Evolutionary conservation across 169 alveolate genomes (phyloP).

Genomic region (Eimeria sp.): DNA sequence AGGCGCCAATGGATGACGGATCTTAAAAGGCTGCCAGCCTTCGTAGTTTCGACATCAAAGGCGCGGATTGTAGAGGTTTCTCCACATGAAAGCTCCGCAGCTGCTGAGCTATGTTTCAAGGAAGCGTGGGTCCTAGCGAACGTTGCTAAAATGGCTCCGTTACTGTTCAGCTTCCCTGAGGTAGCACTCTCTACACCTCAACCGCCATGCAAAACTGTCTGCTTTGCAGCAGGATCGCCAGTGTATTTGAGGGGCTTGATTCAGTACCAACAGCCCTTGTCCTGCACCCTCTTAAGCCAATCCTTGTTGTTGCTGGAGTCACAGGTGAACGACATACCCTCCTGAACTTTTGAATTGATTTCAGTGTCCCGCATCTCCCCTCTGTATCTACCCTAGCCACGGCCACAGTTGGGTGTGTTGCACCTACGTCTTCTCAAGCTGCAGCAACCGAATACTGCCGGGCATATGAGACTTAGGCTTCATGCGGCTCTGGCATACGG

Average conservation of each 20-base stretch:
- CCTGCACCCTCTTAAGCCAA: slow-evolving; percentile 28
- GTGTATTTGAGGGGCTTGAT: slow-evolving; percentile 43
- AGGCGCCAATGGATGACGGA: slow-evolving; percentile 31
- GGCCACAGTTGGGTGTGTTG: neutral
- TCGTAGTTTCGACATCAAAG: slow-evolving; percentile 29
- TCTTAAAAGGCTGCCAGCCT: slow-evolving; percentile 7
- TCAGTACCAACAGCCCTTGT: slow-evolving; percentile 37
- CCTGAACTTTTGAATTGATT: neutral
- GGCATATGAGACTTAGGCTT: slow-evolving; percentile 39
- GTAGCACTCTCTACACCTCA: neutral
- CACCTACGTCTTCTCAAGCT: neutral
- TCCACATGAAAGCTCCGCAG: neutral
- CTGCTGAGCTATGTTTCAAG: neutral
- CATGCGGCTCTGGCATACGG: slow-evolving; percentile 79
- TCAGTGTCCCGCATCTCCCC: neutral
- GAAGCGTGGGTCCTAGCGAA: slow-evolving; percentile 9
- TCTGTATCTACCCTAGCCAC: neutral
- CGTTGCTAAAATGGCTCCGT: neutral
- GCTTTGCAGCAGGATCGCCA: neutral
- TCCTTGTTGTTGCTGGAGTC: slow-evolving; percentile 39
- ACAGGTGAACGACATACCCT: slow-evolving; percentile 6
- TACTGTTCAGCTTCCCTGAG: neutral
- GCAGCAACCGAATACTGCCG: neutral
- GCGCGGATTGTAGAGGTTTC: slow-evolving; percentile 34
- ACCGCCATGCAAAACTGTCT: neutral